Conservation (phyloP, 192 early-diverging fungal species). For the Chytriomyces sp. region DNA sequence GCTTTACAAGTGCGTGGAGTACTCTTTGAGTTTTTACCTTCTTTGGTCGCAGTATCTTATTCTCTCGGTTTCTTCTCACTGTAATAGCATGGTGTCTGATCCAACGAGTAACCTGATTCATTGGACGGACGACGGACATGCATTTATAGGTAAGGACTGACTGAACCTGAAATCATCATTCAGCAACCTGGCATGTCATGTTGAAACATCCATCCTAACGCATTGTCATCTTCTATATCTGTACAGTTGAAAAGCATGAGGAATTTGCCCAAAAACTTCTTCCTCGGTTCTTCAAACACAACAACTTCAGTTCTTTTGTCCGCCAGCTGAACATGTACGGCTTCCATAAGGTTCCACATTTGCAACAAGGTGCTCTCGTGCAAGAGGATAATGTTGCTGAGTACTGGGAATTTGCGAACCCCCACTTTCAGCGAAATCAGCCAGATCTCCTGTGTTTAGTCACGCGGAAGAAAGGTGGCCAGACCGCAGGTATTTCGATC, state of each 20-base stretch:
- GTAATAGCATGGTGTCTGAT: conserved; percentile 87
- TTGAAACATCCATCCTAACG: background rate
- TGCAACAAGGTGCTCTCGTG: conserved; percentile 83
- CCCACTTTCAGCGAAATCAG: conserved; percentile 85
- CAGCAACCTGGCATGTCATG: background rate
- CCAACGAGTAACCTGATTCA: conserved; percentile 82
- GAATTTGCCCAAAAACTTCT: conserved; percentile 62
- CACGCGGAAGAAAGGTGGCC: conserved; percentile 73
- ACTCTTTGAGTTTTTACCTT: background rate
- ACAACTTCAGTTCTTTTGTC: conserved; percentile 66
- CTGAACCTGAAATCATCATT: no score
- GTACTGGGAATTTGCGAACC: conserved; percentile 91
- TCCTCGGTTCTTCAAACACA: conserved; percentile 68
- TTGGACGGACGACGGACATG: conserved; percentile 86
- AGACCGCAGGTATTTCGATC: no score
- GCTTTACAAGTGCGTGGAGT: conserved; percentile 74
- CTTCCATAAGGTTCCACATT: conserved; percentile 96
- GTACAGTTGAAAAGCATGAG: conserved; percentile 50
- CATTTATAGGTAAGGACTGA: conserved; percentile 72
- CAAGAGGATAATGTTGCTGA: conserved; percentile 73
- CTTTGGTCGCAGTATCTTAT: background rate
- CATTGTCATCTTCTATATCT: background rate
- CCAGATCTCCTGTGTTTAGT: conserved; percentile 90
- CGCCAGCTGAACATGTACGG: conserved; percentile 79
- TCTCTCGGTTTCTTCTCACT: conserved; percentile 11